phyloP scores from a whole-genome alignment of 2,329 filamentous ascomycete genomes.

The Penicillium sp. region DNA sequence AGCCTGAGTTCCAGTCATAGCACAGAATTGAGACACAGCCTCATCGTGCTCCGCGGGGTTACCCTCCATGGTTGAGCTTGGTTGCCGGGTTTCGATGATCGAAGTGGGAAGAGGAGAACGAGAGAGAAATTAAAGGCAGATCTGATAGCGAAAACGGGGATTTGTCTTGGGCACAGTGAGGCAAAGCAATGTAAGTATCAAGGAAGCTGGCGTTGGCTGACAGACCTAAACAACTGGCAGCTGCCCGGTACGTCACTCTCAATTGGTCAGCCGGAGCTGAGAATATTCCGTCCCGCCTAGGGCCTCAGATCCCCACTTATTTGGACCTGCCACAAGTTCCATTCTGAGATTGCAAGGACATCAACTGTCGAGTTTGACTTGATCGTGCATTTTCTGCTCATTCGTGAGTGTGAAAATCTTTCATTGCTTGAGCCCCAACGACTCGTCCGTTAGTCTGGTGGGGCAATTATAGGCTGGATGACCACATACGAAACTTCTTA shows the following conservation, averaged over 20 bases:
- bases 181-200: not conserved
- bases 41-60: conserved; percentile 41
- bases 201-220: not conserved
- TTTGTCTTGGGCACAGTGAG: not conserved
- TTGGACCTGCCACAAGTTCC: not conserved
- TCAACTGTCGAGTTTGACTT: not conserved
- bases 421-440: not conserved
- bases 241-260: conserved; percentile 5
- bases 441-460: not conserved
- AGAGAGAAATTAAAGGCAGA: not conserved
- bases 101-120: not conserved
- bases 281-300: not conserved
- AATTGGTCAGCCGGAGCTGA: conserved; percentile 5
- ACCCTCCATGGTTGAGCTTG: conserved; percentile 33
- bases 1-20: conserved; percentile 53
- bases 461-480: not conserved
- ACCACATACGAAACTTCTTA: not conserved
- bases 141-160: not conserved
- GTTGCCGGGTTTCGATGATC: not conserved
- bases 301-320: not conserved
- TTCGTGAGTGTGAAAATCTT: too few relatives aligned
- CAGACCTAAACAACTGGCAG: conserved; percentile 4
- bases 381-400: too few relatives aligned
- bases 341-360: not conserved
- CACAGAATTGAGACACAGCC: conserved; percentile 53